These are phyloP conservation scores for Colletotrichum coccodes DNA, from an alignment of 2,329 filamentous ascomycete genomes.

Conservation along the genomic window DNA sequence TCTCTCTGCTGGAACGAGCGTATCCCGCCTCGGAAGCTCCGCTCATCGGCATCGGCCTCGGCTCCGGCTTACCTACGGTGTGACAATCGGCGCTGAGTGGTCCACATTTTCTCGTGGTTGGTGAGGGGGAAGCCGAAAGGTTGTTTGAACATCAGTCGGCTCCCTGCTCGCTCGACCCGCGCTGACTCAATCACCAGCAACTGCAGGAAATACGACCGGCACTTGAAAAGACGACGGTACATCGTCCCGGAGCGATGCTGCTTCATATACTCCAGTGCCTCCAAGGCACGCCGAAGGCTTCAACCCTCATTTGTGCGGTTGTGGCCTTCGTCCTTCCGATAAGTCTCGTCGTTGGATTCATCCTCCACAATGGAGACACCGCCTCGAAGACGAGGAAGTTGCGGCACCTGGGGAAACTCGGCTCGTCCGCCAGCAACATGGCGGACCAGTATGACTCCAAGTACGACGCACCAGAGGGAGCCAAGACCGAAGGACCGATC, in stretches of 20 bases:
- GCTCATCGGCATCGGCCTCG: conserved; percentile 1
- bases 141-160: neutral
- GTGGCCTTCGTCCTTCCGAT: neutral
- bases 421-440: conserved; percentile 39
- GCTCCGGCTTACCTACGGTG: neutral
- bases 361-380: neutral
- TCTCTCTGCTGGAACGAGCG: too few relatives aligned
- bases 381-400: conserved; percentile 1
- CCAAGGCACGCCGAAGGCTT: neutral
- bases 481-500: conserved; percentile 13
- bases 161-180: too few relatives aligned
- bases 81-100: neutral
- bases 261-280: neutral
- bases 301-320: neutral
- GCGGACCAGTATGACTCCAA: conserved; percentile 36
- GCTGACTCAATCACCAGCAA: too few relatives aligned
- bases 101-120: too few relatives aligned
- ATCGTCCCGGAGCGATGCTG: neutral
- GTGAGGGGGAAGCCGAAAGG: neutral
- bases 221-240: too few relatives aligned
- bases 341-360: neutral
- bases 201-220: too few relatives aligned
- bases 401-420: conserved; percentile 17
- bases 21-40: too few relatives aligned
- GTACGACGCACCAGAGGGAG: conserved; percentile 27